Evolutionary conservation across 495 filamentous ascomycete genomes (phyloP), one percentile per base, ranked within the genome.

Genomic region (Viridothelium virens): DNA sequence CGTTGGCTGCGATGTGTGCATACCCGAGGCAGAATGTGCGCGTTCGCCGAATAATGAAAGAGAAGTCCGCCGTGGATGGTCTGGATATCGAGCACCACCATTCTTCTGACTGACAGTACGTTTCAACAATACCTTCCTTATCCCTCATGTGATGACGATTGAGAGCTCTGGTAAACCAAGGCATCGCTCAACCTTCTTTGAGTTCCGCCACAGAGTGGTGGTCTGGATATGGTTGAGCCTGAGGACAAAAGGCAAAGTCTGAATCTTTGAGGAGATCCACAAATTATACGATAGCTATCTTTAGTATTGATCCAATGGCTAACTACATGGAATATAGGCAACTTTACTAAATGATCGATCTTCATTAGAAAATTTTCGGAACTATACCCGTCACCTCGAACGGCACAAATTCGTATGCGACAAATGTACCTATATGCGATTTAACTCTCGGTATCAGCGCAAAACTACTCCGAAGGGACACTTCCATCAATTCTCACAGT

Each of bases 131-230:
- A 25, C 65, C 64, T 56, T 61, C 65, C 56, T 33, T 25, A 18
- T 47, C 48, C 41, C 64, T 38, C 67, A 64, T 61, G 81, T 86
- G 87, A 90, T 79, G 86, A 89, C 14, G 76, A 80, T 74, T 75
- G 80, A 25, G 77, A 84, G 82, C 84, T 90, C 88, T 91, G 89
- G 89, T 91, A 91, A 90, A 82, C 87, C 82, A 84, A 91, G 72
- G 75, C 47, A 6, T 33, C 73, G 79, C 82, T 83, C 82, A 89
- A 81, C 86, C 85, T 84, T 81, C 77, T 71, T 63, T 79, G 79
- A 78, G 79, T 80, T 76, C 69, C 64, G 74, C 71, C 74, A 70
- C 72, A 65, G 68, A 74, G 75, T 77, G 74, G 73, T 67, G 70
- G 83, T 83, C 7, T 14, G 53, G 31, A 6, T 34, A 36, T 85